These are phyloP conservation scores for Luffa aegyptiaca DNA, from an alignment of 306 rosid genomes.

Conservation along the genomic window DNA sequence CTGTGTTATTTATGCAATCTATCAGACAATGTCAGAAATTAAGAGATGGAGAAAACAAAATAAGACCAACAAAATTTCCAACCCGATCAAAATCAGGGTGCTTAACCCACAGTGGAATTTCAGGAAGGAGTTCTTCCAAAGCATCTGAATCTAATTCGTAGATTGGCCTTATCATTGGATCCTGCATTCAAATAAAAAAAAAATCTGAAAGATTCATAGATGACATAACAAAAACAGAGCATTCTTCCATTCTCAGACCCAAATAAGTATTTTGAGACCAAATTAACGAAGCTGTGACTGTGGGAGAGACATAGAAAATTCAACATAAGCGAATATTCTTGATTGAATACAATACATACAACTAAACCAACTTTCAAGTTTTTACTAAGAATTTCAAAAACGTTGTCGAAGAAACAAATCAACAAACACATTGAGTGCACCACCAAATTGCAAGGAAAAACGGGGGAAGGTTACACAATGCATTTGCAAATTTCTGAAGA, in stretches of 20 bases:
- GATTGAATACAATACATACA: not conserved
- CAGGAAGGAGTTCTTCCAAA: slow-evolving; percentile 56
- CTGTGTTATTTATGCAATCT: slow-evolving; percentile 23
- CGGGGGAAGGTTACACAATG: not conserved
- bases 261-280: not conserved
- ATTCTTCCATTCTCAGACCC: not conserved
- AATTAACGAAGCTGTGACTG: not conserved
- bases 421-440: not conserved
- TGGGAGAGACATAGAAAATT: not conserved
- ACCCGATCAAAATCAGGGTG: slow-evolving; percentile 81
- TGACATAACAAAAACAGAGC: not conserved
- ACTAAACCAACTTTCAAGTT: not conserved
- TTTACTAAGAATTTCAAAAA: not conserved
- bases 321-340: not conserved
- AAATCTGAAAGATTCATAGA: not conserved
- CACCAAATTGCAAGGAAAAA: not conserved
- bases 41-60: not conserved
- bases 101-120: slow-evolving; percentile 90
- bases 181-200: slow-evolving; percentile 35
- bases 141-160: slow-evolving; percentile 59
- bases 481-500: not conserved
- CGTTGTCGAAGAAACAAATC: not conserved
- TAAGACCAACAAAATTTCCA: slow-evolving; percentile 6
- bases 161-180: slow-evolving; percentile 47
- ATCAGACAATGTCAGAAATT: not conserved